Evolutionary conservation across 176 grass and related monocot genomes (phyloP).

Genomic region (Canna indica): DNA sequence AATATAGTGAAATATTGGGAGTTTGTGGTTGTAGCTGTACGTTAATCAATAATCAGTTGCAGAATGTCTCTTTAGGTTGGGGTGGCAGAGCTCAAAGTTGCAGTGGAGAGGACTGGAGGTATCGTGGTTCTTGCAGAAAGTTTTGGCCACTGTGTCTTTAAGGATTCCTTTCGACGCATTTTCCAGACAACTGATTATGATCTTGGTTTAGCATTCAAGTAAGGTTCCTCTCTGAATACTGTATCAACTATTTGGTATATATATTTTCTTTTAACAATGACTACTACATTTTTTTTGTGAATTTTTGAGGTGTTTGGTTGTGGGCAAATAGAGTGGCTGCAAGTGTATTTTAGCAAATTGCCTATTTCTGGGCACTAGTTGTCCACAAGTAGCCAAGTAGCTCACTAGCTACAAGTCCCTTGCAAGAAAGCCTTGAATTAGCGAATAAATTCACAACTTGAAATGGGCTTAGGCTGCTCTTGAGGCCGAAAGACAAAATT

Average conservation of each 20-base stretch:
- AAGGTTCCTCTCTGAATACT: constrained; percentile 23
- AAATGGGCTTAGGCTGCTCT: too few species aligned
- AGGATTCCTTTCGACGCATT: constrained; percentile 71
- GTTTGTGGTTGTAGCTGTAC: neutral
- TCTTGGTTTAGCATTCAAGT: constrained; percentile 92
- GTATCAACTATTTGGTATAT: neutral
- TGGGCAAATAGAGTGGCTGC: neutral
- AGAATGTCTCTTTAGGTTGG: constrained; percentile 48
- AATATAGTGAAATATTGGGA: neutral
- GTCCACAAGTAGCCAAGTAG: too few species aligned
- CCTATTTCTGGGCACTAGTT: too few species aligned
- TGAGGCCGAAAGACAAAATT: too few species aligned
- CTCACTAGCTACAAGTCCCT: too few species aligned
- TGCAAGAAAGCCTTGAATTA: too few species aligned
- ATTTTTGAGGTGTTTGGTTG: neutral
- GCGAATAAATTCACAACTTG: too few species aligned
- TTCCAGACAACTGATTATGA: constrained; percentile 69
- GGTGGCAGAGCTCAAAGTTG: constrained; percentile 90
- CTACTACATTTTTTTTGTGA: constrained; percentile 3
- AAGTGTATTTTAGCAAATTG: too few species aligned
- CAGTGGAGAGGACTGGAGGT: constrained; percentile 80
- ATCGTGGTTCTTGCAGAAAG: constrained; percentile 89
- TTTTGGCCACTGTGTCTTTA: constrained; percentile 94
- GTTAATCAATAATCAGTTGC: neutral
- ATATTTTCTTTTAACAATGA: neutral